A percentile compares a stretch with the other conserved stretches of the same genome.
Conservation (phyloP, 2,329 filamentous ascomycete genomes). For the Orbilia javanica region DNA sequence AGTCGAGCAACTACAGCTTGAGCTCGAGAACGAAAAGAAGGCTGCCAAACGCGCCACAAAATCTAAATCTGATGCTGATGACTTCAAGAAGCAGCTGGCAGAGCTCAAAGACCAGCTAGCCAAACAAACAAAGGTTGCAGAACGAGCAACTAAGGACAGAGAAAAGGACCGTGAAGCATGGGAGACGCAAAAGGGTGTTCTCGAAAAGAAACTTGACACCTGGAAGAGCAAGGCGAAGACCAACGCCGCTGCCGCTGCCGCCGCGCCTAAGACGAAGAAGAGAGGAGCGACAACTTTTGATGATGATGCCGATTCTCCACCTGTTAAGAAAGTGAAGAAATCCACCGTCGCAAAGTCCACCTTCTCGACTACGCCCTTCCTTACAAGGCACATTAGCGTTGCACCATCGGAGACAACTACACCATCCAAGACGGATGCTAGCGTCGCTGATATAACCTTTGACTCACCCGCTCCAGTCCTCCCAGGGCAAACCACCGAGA, state of each 20-base stretch:
- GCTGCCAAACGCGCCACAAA: conserved; percentile 61
- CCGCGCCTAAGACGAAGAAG: conserved; percentile 56
- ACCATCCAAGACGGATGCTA: conserved; percentile 27
- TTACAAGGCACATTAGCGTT: conserved; percentile 79
- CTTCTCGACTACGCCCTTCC: conserved; percentile 93
- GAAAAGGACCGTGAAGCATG: conserved; percentile 57
- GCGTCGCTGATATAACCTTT: neutral
- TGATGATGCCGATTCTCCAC: conserved; percentile 59
- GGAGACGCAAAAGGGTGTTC: conserved; percentile 46
- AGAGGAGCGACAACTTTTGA: conserved; percentile 53
- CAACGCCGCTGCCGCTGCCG: conserved; percentile 35
- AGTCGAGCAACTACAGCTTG: conserved; percentile 69
- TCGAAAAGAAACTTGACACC: conserved; percentile 60
- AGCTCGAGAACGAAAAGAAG: conserved; percentile 69
- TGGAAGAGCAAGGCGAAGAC: conserved; percentile 57
- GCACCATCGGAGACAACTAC: conserved; percentile 65
- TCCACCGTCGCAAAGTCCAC: conserved; percentile 83
- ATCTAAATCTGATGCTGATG: conserved; percentile 51
- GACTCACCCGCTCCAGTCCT: conserved; percentile 42
- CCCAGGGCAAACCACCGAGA: conserved; percentile 25
- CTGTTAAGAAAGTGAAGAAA: conserved; percentile 62
- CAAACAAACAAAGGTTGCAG: conserved; percentile 52
- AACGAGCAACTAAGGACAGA: conserved; percentile 43
- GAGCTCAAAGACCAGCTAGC: conserved; percentile 56
- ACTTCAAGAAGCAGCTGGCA: conserved; percentile 41